phyloP scores from a whole-genome alignment of 495 filamentous ascomycete genomes.

The Amniculicola lignicola region DNA sequence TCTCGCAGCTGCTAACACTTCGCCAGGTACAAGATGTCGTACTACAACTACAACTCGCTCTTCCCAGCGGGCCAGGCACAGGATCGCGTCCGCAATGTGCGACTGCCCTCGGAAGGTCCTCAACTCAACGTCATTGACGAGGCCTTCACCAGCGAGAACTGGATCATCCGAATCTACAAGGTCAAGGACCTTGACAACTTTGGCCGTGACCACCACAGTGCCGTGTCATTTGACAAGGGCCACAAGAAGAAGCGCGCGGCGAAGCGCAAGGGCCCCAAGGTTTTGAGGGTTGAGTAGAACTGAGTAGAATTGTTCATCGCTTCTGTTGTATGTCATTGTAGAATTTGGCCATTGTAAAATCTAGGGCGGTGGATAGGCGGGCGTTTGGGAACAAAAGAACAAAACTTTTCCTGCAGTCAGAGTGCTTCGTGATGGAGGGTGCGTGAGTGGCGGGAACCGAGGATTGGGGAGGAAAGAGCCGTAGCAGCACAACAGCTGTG shows the following conservation, averaged over 20 bases:
- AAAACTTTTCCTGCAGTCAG: constrained; percentile 5
- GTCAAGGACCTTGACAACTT: constrained; percentile 98
- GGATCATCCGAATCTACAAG: constrained; percentile 99
- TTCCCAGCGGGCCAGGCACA: constrained; percentile 89
- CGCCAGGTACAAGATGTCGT: constrained; percentile 98
- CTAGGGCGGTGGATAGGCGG: constrained; percentile 1
- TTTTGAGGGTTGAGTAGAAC: constrained; percentile 69
- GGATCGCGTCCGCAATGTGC: constrained; percentile 81
- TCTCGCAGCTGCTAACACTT: constrained; percentile 41
- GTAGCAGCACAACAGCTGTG: background rate
- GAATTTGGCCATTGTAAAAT: constrained; percentile 13
- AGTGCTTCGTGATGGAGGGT: background rate
- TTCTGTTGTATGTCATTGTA: background rate
- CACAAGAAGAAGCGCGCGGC: constrained; percentile 86
- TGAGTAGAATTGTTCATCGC: background rate
- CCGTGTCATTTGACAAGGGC: constrained; percentile 84
- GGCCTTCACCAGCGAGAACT: constrained; percentile 98
- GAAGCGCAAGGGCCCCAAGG: constrained; percentile 74
- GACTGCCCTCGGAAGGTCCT: constrained; percentile 81
- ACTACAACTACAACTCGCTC: constrained; percentile 92
- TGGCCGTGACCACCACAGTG: constrained; percentile 80
- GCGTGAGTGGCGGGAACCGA: background rate
- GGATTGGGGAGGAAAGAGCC: background rate
- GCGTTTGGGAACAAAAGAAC: constrained; percentile 23
- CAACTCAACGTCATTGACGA: constrained; percentile 88